Percentiles rank a stretch among this genome's conserved stretches.
Evolutionary conservation across 345 rosid genomes (phyloP).

Genomic region (Murraya paniculata): DNA sequence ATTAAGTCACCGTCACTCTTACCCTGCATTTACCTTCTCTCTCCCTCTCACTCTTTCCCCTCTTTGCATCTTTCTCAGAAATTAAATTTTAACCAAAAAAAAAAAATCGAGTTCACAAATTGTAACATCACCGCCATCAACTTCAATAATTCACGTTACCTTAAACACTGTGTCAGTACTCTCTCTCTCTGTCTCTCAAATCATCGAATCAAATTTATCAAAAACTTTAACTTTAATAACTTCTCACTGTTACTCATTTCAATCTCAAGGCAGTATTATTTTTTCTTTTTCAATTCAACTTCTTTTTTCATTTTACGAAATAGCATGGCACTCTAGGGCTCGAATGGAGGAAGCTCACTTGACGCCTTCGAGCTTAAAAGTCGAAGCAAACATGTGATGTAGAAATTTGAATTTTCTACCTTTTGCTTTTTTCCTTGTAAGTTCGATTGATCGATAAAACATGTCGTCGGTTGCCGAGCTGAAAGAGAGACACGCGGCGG

Average conservation of each 20-base stretch:
- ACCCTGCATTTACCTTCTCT: background rate
- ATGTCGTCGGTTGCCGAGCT: slow-evolving; percentile 93
- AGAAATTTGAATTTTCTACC: background rate
- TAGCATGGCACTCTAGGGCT: background rate
- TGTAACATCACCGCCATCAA: background rate
- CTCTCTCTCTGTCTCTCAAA: background rate
- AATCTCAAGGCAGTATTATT: background rate
- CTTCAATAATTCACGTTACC: background rate
- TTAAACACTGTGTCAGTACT: background rate
- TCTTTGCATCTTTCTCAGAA: background rate
- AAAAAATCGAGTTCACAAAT: background rate
- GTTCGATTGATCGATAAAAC: slow-evolving; percentile 8
- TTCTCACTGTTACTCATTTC: background rate
- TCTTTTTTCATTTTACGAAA: background rate
- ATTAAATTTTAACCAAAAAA: background rate
- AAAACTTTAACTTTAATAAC: too few relatives aligned
- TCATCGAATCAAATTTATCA: background rate
- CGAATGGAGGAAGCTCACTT: background rate
- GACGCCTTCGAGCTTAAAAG: background rate
- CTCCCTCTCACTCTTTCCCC: background rate
- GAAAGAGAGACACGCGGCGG: slow-evolving; percentile 77
- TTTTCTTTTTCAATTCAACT: background rate
- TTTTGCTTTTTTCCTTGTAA: background rate
- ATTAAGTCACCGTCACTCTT: slow-evolving; percentile 2
- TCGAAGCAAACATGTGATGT: background rate